A percentile compares a stretch with the other conserved stretches of the same genome.
These are phyloP conservation scores for Byssochlamys sp. DNA, from an alignment of 2,329 filamentous ascomycete species.

Conservation along the genomic window DNA sequence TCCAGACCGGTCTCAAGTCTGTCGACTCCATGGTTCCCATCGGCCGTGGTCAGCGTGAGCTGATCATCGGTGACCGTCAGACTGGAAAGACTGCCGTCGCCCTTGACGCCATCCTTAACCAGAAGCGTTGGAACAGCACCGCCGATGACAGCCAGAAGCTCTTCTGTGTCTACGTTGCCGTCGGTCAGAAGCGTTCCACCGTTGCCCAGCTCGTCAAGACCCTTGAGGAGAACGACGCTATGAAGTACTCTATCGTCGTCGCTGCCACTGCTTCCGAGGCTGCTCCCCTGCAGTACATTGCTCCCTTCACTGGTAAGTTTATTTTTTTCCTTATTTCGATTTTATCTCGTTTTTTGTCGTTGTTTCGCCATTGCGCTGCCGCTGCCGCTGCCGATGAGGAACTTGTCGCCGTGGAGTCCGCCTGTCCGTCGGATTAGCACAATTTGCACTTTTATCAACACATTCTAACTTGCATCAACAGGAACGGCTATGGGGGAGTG, in stretches of 20 bases:
- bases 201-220: constrained; percentile 99
- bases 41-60: constrained; percentile 98
- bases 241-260: constrained; percentile 93
- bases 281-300: constrained; percentile 85
- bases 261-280: constrained; percentile 96
- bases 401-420: constrained; percentile 9
- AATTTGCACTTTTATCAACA: too few species aligned
- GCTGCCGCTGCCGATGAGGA: too few species aligned
- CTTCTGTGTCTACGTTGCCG: constrained; percentile 97
- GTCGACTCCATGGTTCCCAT: constrained; percentile 99
- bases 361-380: too few species aligned
- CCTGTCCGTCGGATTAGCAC: constrained; percentile 1
- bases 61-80: constrained; percentile 99
- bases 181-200: constrained; percentile 98
- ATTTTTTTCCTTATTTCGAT: too few species aligned
- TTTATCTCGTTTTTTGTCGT: too few species aligned
- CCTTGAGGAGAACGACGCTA: constrained; percentile 97
- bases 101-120: constrained; percentile 96
- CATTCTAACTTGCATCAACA: too few species aligned
- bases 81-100: constrained; percentile 99
- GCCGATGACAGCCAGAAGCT: constrained; percentile 94
- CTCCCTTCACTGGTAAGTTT: constrained; percentile 69
- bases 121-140: constrained; percentile 90
- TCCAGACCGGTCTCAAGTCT: constrained; percentile 98
- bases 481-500: constrained; percentile 51